A percentile compares a stretch with the other conserved stretches of the same genome.
Evolutionary conservation across 805 yeast species (phyloP).

Genomic region (Sugiyamaella floridensis): DNA sequence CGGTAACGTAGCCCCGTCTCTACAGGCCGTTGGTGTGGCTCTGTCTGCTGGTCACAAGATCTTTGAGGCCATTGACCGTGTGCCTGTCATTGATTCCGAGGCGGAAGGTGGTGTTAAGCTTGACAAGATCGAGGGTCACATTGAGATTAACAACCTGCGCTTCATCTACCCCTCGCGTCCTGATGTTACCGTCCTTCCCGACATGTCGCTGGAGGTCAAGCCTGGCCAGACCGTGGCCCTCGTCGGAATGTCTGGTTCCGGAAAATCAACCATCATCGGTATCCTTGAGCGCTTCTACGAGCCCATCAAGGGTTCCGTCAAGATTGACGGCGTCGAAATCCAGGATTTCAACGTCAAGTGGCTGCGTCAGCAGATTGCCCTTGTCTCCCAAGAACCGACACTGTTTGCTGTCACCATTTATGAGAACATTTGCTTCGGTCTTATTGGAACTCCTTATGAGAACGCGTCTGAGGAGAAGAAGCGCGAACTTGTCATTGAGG

Average conservation of each 20-base stretch:
- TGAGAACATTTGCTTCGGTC: conserved; percentile 83
- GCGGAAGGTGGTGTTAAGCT: conserved; percentile 18
- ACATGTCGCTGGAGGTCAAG: conserved; percentile 70
- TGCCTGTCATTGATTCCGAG: conserved; percentile 33
- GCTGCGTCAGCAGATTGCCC: conserved; percentile 68
- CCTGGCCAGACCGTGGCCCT: conserved; percentile 88
- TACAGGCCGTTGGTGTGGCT: conserved; percentile 34
- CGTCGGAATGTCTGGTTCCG: conserved; percentile 94
- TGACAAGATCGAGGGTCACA: conserved; percentile 47
- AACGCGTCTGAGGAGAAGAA: conserved; percentile 32
- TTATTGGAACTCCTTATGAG: conserved; percentile 64
- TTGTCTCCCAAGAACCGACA: conserved; percentile 94
- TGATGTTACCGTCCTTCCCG: conserved; percentile 70
- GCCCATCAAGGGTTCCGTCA: conserved; percentile 61
- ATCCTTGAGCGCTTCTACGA: conserved; percentile 84
- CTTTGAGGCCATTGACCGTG: conserved; percentile 39
- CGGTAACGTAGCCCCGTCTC: conserved; percentile 36
- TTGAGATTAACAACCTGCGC: conserved; percentile 71
- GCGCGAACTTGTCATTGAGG: conserved; percentile 31
- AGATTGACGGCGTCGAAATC: conserved; percentile 80
- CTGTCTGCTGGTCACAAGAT: conserved; percentile 36
- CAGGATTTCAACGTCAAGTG: conserved; percentile 64
- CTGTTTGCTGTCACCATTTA: conserved; percentile 78
- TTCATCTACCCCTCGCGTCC: conserved; percentile 77
- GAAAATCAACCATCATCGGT: conserved; percentile 82